Base-by-base conservation (phyloP, 768 basidiomycete species). In the Rhizopogon vesiculosus region DNA sequence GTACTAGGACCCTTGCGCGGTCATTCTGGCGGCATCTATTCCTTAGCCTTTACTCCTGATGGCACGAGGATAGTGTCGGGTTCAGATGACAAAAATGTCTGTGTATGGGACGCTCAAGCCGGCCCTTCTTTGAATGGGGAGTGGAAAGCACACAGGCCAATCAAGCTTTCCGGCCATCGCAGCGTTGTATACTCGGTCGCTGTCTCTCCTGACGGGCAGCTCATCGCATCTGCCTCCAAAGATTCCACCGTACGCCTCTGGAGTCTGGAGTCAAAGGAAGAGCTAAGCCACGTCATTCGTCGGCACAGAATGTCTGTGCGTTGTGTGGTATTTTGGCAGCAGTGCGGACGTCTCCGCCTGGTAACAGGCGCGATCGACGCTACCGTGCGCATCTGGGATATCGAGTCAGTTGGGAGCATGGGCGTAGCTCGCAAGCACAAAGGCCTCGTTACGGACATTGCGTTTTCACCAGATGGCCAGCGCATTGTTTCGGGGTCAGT, bases 341-440 rank as follows among this genome's bases (percentile, higher is more conserved):
- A 43, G 13, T 62, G 71, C 31, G 66, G 69, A 0, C 56, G 58
- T 50, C 46, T 49, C 33, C 63, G 62, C 13, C 56, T 71, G 18
- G 58, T 71, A 38, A 72, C 71, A 9, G 63, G 64, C 0, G 64
- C 63, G 1, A 40, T 55, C 1, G 69, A 71, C 13, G 42, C 53
- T 42, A 66, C 58, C 5, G 62, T 72, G 31, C 69, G 68, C 35
- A 59, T 71, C 3, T 72, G 69, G 69, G 67, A 72, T 49, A 45
- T 63, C 1, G 63, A 66, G 45, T 65, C 68, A 10, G 62, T 57
- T 3, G 67, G 66, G 25, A 66, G 64, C 29, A 64, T 72, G 54
- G 64, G 56, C 7, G 59, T 51, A n/a, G 19, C 53, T 7, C 56
- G 61, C 0, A 60, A 64, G 0, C 71, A 72, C 59, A 71, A 60